phyloP scores from a whole-genome alignment of 768 basidiomycete genomes.

The Mycena rosella region DNA sequence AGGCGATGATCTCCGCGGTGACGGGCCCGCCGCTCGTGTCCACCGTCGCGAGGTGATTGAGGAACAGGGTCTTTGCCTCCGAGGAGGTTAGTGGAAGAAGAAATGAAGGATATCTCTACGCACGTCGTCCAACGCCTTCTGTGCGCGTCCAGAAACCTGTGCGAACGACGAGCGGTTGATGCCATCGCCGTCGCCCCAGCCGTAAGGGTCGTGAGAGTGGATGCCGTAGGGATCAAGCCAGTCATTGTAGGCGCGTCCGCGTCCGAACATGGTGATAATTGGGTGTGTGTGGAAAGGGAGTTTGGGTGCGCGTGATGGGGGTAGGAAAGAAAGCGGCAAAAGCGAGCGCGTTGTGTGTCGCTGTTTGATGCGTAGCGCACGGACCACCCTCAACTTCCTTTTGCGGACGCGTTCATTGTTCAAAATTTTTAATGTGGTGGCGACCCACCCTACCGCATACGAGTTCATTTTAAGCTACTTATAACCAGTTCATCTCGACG shows the following conservation, averaged over 20 bases:
- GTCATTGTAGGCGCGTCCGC: constrained; percentile 26
- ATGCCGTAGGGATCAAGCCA: constrained; percentile 26
- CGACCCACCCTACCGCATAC: no score
- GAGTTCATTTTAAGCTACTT: no score
- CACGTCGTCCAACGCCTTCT: constrained; percentile 17
- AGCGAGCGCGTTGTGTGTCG: not conserved
- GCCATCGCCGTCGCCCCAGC: constrained; percentile 4
- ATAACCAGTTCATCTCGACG: no score
- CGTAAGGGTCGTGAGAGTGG: constrained; percentile 5
- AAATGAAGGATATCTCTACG: not conserved
- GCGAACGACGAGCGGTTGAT: constrained; percentile 26
- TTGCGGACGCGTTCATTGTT: not conserved
- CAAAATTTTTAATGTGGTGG: not conserved
- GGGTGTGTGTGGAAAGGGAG: not conserved
- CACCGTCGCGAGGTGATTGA: constrained; percentile 42
- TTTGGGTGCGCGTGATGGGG: not conserved
- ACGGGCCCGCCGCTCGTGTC: constrained; percentile 42
- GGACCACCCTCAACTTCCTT: not conserved
- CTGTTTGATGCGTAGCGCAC: not conserved
- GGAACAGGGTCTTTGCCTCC: constrained; percentile 41
- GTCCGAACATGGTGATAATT: constrained; percentile 10
- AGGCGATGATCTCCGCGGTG: constrained; percentile 45
- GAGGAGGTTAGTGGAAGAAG: not conserved
- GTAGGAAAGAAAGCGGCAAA: not conserved
- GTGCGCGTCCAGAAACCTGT: constrained; percentile 18